Evolutionary conservation across 1,139 yeast genomes (phyloP), one percentile per base, ranked within the genome.

Genomic region (Nematodospora anomalae): DNA sequence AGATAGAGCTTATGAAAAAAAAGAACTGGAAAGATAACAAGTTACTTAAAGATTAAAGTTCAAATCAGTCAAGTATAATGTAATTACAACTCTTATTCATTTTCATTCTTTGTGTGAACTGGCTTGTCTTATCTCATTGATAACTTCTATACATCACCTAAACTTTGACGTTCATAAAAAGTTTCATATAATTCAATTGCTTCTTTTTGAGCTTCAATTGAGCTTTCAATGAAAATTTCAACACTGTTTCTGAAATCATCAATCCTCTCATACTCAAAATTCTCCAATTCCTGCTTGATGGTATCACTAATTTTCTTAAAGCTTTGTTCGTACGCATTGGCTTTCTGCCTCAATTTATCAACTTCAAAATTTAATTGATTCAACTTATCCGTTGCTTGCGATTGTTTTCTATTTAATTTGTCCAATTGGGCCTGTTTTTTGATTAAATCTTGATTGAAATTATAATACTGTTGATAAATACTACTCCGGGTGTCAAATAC

Each of bases 101-200:
- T n/a, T n/a, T n/a, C n/a, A n/a, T n/a, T n/a, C n/a, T n/a, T n/a
- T n/a, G n/a, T n/a, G n/a, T n/a, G n/a, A n/a, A n/a, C n/a, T n/a
- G n/a, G n/a, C n/a, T n/a, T 18, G 8, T 18, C 21, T 8, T 18
- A 18, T 18, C 21, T 18, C 8, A 8, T 18, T 18, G 8, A n/a
- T n/a, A n/a, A 12, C 4, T 8, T 8, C 36, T 38, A 43, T 10
- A 43, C 36, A 30, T 45, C 38, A 7, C 59, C 62, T 36, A 69
- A 54, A 27, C 57, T 51, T 40, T 69, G 71, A 24, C 70, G 55
- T 44, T 77, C 81, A 52, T 82, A 83, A 51, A 85, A 92, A 0
- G 96, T 85, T 62, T 92, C 97, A 95, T 97, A 92, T 22, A 87
- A 62, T 60, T 92, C 98, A 49, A 92, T 92, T 23, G 92, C 81